Evolutionary conservation across 164 flowering plant genomes (phyloP), one percentile per base, ranked within the genome.

Genomic region (Magnolia sinica): DNA sequence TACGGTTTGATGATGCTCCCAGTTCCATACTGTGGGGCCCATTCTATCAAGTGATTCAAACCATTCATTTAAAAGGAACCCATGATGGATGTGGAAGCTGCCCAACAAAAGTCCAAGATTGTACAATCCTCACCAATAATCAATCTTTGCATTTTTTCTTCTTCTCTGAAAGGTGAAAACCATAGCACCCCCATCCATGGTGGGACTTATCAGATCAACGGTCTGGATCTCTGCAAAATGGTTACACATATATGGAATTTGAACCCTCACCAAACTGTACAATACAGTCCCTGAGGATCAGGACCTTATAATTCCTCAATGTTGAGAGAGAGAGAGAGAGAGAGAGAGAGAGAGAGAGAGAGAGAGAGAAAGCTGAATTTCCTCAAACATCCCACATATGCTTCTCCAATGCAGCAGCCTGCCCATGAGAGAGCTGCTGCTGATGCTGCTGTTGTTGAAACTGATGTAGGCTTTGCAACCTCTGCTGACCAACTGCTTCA

Each of bases 361-460:
- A 55, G 11, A 55, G 61, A 55, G 61, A 55, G 61, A 55, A 18
- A 55, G 61, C 13, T 55, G 61, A 10, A 10, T 10, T 16, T 55
- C 16, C 61, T 31, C 50, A 68, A 16, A 68, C 71, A 68, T 68
- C 50, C 71, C 71, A 68, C 71, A 68, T 27, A 31, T 29, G 31
- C 18, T 68, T 68, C 50, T 68, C 71, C 71, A 68, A 24, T 68
- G 50, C 50, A 5, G 45, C 50, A 24, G 16, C 49, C 14, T 68
- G 71, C 71, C 68, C 68, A 65, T 68, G 71, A 13, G 31, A 68
- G 45, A 11, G 71, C 29, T 68, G 71, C 71, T 24, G 14, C 19
- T 31, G 45, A 13, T 20, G 24, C 27, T 24, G 24, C 68, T 65
- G 68, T 29, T 65, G 29, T 16, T 55, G 71, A 31, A 68, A 68